Base-by-base conservation (phyloP, 2,329 filamentous ascomycete genomes). In the Epichloe festucae region DNA sequence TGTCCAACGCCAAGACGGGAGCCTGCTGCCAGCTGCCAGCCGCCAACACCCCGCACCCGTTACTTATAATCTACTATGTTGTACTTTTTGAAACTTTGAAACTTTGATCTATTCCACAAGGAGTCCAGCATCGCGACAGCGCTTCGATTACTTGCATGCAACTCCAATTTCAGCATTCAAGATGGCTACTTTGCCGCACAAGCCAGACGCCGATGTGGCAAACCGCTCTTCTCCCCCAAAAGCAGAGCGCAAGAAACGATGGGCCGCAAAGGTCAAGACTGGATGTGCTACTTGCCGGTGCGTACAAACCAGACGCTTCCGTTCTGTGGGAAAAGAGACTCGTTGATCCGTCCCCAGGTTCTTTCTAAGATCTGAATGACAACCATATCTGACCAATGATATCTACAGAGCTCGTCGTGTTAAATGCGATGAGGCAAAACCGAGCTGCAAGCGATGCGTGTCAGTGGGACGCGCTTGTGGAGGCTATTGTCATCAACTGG, bases 261-360 rank as follows among this genome's bases (percentile, higher is more conserved):
- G 42, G 48, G 48, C 52, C 11, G 21, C 48, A 19, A 51, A 53
- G 15, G 52, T 53, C 48, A 52, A 52, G 42, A 52, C 51, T 23
- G 51, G 46, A n/a, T 52, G 46, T 44, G 35, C 23, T 48, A 52
- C 52, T 47, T 53, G 52, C 34, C 48, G 52, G 48, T 51, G 31
- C 38, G 52, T 48, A 15, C 19, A 23, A 39, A 31, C 34, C 15
- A 23, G 31, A 31, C 21, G n/a, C 11, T 42, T 40, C 19, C 46
- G 6, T 43, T n/a, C 17, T 14, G 10, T 41, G 12, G 15, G 15
- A 2, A 31, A 35, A 17, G 15, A 5, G 31, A 34, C n/a, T 12
- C 21, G 31, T 14, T 34, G 3, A 48, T 31, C 4, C 34, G 19
- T 23, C 10, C 12, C 14, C 31, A 23, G 14, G 12, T 31, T 21